Evolutionary conservation across 257 asterid genomes (phyloP), one percentile per base, ranked within the genome.

Genomic region (Lycium ferocissimum): DNA sequence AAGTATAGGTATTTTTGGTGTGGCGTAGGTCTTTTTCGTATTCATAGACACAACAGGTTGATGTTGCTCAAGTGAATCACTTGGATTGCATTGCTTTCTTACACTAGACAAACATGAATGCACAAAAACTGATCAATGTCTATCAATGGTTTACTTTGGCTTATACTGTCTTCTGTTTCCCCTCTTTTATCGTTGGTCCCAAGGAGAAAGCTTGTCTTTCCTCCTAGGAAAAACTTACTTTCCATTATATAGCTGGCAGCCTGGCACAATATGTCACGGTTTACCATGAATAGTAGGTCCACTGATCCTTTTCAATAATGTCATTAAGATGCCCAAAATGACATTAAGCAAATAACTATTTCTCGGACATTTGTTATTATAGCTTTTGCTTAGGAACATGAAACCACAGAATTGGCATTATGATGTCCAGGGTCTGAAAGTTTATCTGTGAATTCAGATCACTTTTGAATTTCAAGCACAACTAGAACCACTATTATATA

Each of bases 391-490:
- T 53, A 20, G 65, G 65, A 78, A 78, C 26, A 76, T 26, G 82
- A 53, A 78, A 53, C 22, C 3, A 1, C 81, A 15, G 62, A 75
- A 13, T 75, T 49, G 38, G 58, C 43, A 75, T 2, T 49, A 49
- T 20, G 80, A 12, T 47, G 81, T 75, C 81, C 20, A 75, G 13
- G 62, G 66, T 49, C 17, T 33, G 33, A 78, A 47, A 51, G 8
- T 6, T 51, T 26, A 22, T 51, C 63, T 51, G 47, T 76, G 82
- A 53, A 78, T 26, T 78, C 82, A 26, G 33, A 33, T 33, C 49
- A 33, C 9, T 78, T 33, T 26, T 78, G 26, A 78, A 78, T 78
- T 33, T 61, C 49, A 78, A 53, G 63, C 26, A 78, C 65, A 78
- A 33, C 65, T 78, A 53, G 4, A 78, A 78, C 17, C 45, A 14